Evolutionary conservation across 805 yeast genomes (phyloP), one percentile per base, ranked within the genome.

Genomic region (Wickerhamomyces chambardii): DNA sequence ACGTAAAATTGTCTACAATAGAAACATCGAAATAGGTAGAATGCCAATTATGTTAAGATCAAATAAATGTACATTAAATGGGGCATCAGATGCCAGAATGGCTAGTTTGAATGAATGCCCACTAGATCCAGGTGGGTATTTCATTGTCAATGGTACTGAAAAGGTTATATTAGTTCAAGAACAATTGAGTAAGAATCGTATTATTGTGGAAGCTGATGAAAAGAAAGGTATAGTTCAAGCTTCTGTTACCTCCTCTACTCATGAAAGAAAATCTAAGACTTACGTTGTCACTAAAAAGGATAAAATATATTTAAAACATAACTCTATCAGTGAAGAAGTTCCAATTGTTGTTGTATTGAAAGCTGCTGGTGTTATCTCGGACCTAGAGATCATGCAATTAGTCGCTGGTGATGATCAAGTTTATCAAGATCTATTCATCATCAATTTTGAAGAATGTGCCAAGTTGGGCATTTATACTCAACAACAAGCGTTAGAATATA

Each of bases 41-140:
- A 92, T 92, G 96, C 98, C 98, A n/a, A 79, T 92, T 50, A 92
- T 92, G 98, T 69, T 92, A 48, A 71, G 97, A 48, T 84, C 95
- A 18, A 84, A 86, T 55, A 86, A 87, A 56, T 92, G 98, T 70
- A 78, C 85, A 26, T 64, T 92, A 40, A 76, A 76, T 42, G 94
- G 87, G 15, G 77, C 83, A 32, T 67, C 75, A 34, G 95, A 90
- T 50, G 57, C 64, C 22, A 81, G 76, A 47, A 90, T 92, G 97
- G 97, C 98, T 0, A 63, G 63, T 18, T 66, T 84, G 46, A 80
- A 84, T 47, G 98, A 92, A 60, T 92, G 98, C 59, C 98, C 98
- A 0, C 66, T 92, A 33, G 98, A 92, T 61, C 98, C 98, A 6
- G 98, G 98, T 62, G 98, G 98, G 50, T 92, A 92, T 55, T 92